These are phyloP conservation scores for Bigelowiella natans DNA, from an alignment of 78 protist genomes.

Conservation along the genomic window DNA sequence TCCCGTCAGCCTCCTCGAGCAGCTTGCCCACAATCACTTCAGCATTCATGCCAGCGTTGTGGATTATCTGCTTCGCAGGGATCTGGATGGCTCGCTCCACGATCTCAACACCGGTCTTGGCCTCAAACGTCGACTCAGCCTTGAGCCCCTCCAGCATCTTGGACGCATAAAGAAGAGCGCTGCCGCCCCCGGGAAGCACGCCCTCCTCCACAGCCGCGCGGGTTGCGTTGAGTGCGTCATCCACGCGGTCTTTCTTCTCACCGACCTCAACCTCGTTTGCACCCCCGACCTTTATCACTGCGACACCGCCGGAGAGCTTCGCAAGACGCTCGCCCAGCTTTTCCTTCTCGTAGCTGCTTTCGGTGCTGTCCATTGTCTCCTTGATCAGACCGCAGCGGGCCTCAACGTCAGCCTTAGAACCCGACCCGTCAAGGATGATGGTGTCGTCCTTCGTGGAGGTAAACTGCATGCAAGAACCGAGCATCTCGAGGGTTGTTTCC, in stretches of 20 bases:
- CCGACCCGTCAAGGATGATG: slow-evolving; percentile 84
- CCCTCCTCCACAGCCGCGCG: slow-evolving; percentile 97
- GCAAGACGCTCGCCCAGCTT: slow-evolving; percentile 91
- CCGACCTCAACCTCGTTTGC: slow-evolving; percentile 94
- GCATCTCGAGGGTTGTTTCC: slow-evolving; percentile 33
- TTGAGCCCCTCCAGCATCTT: neutral
- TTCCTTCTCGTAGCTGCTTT: slow-evolving; percentile 70
- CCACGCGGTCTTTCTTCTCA: slow-evolving; percentile 95
- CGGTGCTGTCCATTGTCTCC: slow-evolving; percentile 51
- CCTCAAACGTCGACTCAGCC: slow-evolving; percentile 62
- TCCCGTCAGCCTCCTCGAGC: slow-evolving; percentile 39
- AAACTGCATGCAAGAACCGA: slow-evolving; percentile 75
- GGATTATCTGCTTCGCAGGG: slow-evolving; percentile 73
- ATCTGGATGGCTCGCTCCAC: slow-evolving; percentile 67
- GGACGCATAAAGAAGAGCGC: slow-evolving; percentile 66
- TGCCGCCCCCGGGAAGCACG: slow-evolving; percentile 94
- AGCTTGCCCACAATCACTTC: slow-evolving; percentile 85
- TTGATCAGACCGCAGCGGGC: slow-evolving; percentile 75
- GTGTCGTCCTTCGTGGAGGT: slow-evolving; percentile 79
- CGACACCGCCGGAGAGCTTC: slow-evolving; percentile 92
- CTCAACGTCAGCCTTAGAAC: slow-evolving; percentile 61
- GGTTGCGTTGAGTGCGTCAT: slow-evolving; percentile 96
- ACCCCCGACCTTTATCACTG: slow-evolving; percentile 94
- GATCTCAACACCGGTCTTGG: slow-evolving; percentile 75
- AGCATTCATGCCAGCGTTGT: slow-evolving; percentile 92